Evolutionary conservation across 257 asterid species (phyloP), one percentile per base, ranked within the genome.

Genomic region (Lithospermum erythrorhizon): DNA sequence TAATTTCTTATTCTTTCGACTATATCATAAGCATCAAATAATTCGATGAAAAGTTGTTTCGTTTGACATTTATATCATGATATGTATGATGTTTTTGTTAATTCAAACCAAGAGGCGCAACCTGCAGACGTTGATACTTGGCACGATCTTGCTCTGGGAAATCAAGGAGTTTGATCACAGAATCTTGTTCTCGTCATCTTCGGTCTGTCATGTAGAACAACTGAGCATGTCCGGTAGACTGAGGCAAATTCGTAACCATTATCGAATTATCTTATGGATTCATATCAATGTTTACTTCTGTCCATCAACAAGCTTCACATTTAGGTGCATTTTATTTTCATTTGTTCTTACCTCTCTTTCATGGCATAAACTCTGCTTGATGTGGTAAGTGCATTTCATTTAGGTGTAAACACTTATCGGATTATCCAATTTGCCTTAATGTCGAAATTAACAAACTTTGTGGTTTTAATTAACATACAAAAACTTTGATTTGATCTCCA

Each of bases 121-220:
- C 85, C 75, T 65, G 82, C 62, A 64, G 88, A 76, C 23, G 62
- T 66, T 29, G 85, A 79, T 74, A 61, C 70, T 13, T 86, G 88
- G 95, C 95, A 74, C 58, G 90, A 83, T 58, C 88, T 86, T 76
- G 95, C 90, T n/a, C 57, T 85, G 68, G 81, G 81, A 18, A 75
- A 73, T 68, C 75, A 73, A 23, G 72, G 70, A 73, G 49, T 11
- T 4, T 41, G 49, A 41, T 41, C 4, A 0, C 6, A 0, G 32
- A 27, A 27, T 27, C 32, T 7, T 27, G 32, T 27, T 27, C 7
- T 27, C 0, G 6, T 27, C 32, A 27, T 3, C 4, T 27, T 27
- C 32, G 6, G 32, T 27, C 32, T 35, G 45, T 35, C 13, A 2
- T 41, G 11, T 11, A 41, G 49, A 41, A 41, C 11, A 32, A 2